Evolutionary conservation across 257 asterid species (phyloP).

Genomic region (Handroanthus guayacan): DNA sequence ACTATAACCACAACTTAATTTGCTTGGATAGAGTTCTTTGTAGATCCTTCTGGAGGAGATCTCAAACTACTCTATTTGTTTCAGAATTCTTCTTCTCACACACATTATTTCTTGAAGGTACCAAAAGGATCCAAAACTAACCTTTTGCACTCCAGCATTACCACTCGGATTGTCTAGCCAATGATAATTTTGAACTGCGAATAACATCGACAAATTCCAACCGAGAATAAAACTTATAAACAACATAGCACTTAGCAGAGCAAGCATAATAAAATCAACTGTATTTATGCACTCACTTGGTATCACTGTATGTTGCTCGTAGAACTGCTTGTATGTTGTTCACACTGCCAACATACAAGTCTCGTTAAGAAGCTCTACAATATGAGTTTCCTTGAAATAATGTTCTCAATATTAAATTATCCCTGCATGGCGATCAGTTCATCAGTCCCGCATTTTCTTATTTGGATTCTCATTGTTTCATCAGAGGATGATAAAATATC

Average conservation of each 20-base stretch:
- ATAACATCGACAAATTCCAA: not conserved
- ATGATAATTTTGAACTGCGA: not conserved
- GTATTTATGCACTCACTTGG: constrained; percentile 25
- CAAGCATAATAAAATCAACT: not conserved
- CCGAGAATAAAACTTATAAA: constrained; percentile 6
- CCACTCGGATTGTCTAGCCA: not conserved
- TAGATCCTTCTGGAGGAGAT: constrained; percentile 4
- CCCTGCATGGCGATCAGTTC: constrained; percentile 64
- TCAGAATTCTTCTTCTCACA: constrained; percentile 9
- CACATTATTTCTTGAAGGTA: not conserved
- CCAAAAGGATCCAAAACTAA: not conserved
- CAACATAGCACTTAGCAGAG: constrained; percentile 20
- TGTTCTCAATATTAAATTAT: constrained; percentile 30
- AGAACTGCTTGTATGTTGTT: constrained; percentile 18
- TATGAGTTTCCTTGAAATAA: constrained; percentile 14
- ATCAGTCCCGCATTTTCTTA: constrained; percentile 63
- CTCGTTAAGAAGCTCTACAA: constrained; percentile 23
- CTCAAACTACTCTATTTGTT: not conserved
- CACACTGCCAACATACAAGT: constrained; percentile 18
- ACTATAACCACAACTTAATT: not conserved
- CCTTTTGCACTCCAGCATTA: not conserved
- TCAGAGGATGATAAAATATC: constrained; percentile 55
- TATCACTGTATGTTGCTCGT: constrained; percentile 20
- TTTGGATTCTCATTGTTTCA: constrained; percentile 51
- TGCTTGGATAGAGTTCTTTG: not conserved